Percentiles rank a stretch among this genome's conserved stretches.
These are phyloP conservation scores for Entomortierella parvispora DNA, from an alignment of 192 early-diverging fungal species.

Conservation along the genomic window DNA sequence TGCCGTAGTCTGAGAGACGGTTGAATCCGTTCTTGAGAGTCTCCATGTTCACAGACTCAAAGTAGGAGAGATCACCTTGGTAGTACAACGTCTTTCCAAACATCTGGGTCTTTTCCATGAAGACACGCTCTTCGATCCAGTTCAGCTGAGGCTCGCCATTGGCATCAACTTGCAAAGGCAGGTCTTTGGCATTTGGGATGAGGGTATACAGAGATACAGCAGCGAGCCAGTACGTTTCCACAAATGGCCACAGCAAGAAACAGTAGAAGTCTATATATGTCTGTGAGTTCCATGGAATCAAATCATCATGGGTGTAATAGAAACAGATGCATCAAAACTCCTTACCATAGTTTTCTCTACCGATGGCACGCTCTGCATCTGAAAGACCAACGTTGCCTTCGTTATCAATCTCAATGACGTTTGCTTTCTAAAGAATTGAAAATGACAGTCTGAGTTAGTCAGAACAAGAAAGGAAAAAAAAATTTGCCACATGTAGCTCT, in stretches of 20 bases:
- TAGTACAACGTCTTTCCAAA: conserved; percentile 88
- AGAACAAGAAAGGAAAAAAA: no score
- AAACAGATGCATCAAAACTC: background rate
- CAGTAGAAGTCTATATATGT: conserved; percentile 74
- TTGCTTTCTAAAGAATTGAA: conserved; percentile 44
- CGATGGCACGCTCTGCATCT: conserved; percentile 60
- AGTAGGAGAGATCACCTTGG: conserved; percentile 78
- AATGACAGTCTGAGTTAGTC: no score
- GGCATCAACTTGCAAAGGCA: conserved; percentile 6
- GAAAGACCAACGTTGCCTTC: conserved; percentile 62
- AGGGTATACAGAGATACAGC: conserved; percentile 61
- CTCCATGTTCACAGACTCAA: conserved; percentile 89
- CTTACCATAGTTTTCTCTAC: conserved; percentile 72
- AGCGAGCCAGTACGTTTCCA: conserved; percentile 89
- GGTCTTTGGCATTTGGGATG: conserved; percentile 11
- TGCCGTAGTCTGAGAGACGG: conserved; percentile 74
- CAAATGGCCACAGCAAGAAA: conserved; percentile 89
- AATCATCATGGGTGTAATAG: background rate
- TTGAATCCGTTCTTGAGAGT: conserved; percentile 82
- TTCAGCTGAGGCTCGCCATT: conserved; percentile 51
- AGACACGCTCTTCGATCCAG: conserved; percentile 80
- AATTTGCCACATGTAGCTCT: no score
- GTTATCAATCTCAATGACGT: conserved; percentile 57
- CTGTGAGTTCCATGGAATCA: background rate
- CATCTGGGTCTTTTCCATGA: conserved; percentile 74